Evolutionary conservation across 2,329 filamentous ascomycete genomes (phyloP).

Genomic region (Pseudogymnoascus sp.): DNA sequence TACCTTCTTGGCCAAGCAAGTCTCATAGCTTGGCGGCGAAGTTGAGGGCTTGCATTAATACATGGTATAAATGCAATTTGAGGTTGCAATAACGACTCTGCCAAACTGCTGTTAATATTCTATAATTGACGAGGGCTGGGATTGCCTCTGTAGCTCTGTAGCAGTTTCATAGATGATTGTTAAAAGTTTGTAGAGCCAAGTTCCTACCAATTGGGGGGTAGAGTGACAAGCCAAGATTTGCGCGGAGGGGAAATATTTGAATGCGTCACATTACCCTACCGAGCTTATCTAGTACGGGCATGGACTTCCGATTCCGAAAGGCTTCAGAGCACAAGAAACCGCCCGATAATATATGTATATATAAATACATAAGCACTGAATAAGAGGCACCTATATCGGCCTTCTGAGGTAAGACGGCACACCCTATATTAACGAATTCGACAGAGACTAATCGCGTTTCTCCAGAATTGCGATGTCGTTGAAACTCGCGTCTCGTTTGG

Average conservation of each 20-base stretch:
- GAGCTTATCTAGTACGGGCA: slow-evolving; percentile 5
- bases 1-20: background rate
- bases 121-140: background rate
- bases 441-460: slow-evolving; percentile 6
- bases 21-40: background rate
- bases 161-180: background rate
- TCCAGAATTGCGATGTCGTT: slow-evolving; percentile 6
- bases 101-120: background rate
- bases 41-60: background rate
- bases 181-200: background rate
- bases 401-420: slow-evolving; percentile 8
- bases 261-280: slow-evolving; percentile 8
- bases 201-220: background rate
- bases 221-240: slow-evolving; percentile 6
- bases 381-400: slow-evolving; percentile 6
- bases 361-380: slow-evolving; percentile 4
- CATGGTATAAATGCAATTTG: background rate
- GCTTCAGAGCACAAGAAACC: slow-evolving; percentile 3
- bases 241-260: slow-evolving; percentile 6
- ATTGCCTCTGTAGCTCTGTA: background rate
- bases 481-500: slow-evolving; percentile 8
- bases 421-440: slow-evolving; percentile 3
- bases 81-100: background rate
- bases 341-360: background rate
- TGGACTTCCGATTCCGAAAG: slow-evolving; percentile 7